phyloP scores from a whole-genome alignment of 208 protist species.

The Leishmania guyanensis region DNA sequence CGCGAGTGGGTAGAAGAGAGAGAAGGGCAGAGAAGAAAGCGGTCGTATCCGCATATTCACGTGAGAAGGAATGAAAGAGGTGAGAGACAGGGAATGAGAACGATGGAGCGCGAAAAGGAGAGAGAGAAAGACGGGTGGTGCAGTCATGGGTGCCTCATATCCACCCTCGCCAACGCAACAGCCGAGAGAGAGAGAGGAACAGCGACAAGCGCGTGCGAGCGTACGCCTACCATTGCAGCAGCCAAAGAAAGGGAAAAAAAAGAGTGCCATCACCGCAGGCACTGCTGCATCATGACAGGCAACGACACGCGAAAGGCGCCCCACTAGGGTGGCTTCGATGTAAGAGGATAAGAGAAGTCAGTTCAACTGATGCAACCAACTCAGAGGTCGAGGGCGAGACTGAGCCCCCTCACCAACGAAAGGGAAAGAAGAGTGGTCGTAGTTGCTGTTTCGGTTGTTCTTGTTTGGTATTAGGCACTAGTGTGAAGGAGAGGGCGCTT shows the following conservation, averaged over 20 bases:
- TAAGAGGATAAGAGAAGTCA: background rate
- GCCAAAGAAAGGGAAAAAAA: background rate
- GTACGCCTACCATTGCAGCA: background rate
- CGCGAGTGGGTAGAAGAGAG: background rate
- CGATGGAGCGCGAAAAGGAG: background rate
- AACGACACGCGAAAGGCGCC: background rate
- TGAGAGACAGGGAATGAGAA: background rate
- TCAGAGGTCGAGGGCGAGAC: background rate
- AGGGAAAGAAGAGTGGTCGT: background rate
- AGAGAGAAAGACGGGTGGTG: background rate
- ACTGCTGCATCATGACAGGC: background rate
- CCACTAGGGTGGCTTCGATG: background rate
- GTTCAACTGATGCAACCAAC: background rate
- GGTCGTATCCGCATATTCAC: background rate
- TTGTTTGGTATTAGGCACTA: background rate
- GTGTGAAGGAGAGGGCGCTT: background rate
- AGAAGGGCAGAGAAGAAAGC: background rate
- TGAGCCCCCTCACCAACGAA: background rate
- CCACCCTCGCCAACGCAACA: background rate
- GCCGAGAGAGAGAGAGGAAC: background rate
- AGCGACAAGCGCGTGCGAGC: background rate
- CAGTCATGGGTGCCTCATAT: background rate
- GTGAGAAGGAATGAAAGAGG: background rate
- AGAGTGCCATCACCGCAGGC: background rate
- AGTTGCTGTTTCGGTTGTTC: background rate